Percentiles rank a stretch among this genome's conserved stretches.
phyloP scores from a whole-genome alignment of 169 alveolate species.

The Plasmodium adleri region DNA sequence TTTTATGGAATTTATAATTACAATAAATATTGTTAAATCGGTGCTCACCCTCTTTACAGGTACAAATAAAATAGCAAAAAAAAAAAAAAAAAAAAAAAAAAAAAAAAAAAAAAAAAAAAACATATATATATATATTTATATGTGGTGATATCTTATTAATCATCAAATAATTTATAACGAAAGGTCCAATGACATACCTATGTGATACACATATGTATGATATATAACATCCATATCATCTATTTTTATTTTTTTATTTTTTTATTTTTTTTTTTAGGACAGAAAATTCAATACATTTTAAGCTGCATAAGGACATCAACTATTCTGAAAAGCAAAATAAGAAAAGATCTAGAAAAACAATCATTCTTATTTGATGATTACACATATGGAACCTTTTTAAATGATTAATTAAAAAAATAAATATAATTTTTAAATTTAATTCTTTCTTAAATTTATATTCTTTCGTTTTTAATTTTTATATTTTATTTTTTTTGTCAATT shows the following conservation, averaged over 20 bases:
- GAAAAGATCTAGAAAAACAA: conserved; percentile 66
- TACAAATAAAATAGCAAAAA: neutral
- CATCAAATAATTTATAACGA: too few species aligned
- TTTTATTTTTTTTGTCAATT: too few species aligned
- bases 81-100: neutral
- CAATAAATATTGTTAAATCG: conserved; percentile 30
- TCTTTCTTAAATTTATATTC: too few species aligned
- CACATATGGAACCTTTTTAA: conserved; percentile 69
- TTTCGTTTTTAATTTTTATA: too few species aligned
- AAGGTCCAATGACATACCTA: too few species aligned
- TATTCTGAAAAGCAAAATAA: conserved; percentile 64
- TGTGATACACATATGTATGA: too few species aligned
- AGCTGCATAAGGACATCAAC: conserved; percentile 69
- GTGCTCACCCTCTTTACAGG: conserved; percentile 74
- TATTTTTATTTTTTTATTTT: neutral
- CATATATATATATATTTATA: too few species aligned
- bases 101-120: too few species aligned
- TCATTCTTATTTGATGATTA: conserved; percentile 70
- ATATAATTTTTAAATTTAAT: too few species aligned
- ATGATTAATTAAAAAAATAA: conserved; percentile 11
- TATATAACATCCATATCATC: too few species aligned
- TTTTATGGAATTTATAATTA: conserved; percentile 48
- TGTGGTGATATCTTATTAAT: too few species aligned
- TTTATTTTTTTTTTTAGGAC: conserved; percentile 21
- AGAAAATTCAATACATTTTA: conserved; percentile 51